phyloP scores from a whole-genome alignment of 2,329 filamentous ascomycete species.

The Cercospora brassicicola region DNA sequence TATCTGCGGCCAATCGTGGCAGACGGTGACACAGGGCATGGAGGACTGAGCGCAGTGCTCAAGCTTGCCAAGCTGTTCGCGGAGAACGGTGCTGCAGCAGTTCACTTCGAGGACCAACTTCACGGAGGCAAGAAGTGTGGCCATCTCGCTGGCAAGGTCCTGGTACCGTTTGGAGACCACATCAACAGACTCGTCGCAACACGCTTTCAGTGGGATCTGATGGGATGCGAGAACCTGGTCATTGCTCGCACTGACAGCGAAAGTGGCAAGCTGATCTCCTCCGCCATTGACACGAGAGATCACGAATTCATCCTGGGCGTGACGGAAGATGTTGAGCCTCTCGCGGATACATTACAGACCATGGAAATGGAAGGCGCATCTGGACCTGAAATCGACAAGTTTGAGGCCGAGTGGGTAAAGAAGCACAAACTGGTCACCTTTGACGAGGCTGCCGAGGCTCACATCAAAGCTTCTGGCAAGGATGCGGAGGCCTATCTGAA shows the following conservation, averaged over 20 bases:
- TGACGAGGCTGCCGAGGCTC: conserved; percentile 66
- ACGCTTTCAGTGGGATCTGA: conserved; percentile 96
- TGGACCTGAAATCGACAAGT: conserved; percentile 78
- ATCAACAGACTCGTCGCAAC: conserved; percentile 91
- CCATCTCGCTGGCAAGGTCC: conserved; percentile 90
- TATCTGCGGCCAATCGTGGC: conserved; percentile 94
- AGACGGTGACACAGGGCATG: conserved; percentile 93
- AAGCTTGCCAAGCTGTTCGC: conserved; percentile 98
- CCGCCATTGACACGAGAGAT: conserved; percentile 87
- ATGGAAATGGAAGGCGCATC: conserved; percentile 82
- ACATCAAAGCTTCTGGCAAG: conserved; percentile 39
- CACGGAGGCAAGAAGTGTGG: conserved; percentile 99
- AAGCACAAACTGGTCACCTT: conserved; percentile 82
- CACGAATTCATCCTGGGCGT: conserved; percentile 96
- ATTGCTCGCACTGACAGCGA: conserved; percentile 96
- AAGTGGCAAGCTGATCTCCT: conserved; percentile 85
- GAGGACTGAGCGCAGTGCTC: conserved; percentile 85
- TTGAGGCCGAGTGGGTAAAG: conserved; percentile 86
- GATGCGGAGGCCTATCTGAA: conserved; percentile 33
- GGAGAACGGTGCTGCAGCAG: conserved; percentile 91
- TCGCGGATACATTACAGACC: conserved; percentile 82
- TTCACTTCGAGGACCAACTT: conserved; percentile 97
- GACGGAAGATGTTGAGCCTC: conserved; percentile 71
- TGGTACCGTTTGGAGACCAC: conserved; percentile 91
- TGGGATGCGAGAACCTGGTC: conserved; percentile 92